Evolutionary conservation across 2,329 filamentous ascomycete genomes (phyloP).

Genomic region (Macroventuria anomochaeta): DNA sequence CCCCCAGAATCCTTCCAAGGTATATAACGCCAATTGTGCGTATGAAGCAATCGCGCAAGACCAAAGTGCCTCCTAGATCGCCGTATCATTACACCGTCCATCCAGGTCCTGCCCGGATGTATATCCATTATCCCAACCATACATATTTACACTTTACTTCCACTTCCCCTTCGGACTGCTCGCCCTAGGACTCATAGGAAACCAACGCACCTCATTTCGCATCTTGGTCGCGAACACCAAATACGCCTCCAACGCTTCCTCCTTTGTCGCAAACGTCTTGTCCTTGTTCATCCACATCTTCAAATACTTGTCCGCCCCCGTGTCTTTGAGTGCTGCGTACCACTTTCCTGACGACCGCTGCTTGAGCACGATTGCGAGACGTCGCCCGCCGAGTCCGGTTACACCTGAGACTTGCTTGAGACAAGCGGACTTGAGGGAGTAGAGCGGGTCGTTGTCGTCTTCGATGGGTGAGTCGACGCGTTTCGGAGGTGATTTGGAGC

Average conservation of each 20-base stretch:
- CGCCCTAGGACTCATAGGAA: constrained; percentile 23
- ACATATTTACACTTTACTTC: background rate
- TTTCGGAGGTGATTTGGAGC: constrained; percentile 11
- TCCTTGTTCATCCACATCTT: constrained; percentile 42
- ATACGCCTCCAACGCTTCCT: constrained; percentile 35
- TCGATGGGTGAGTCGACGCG: constrained; percentile 8
- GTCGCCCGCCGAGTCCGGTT: constrained; percentile 32
- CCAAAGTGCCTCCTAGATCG: background rate
- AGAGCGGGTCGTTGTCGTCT: constrained; percentile 5
- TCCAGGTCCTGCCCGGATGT: background rate
- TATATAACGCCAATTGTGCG: constrained; percentile 12
- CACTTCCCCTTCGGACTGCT: constrained; percentile 10
- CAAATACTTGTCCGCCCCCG: constrained; percentile 35
- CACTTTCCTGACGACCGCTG: constrained; percentile 31
- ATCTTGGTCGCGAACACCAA: constrained; percentile 34
- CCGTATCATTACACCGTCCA: background rate
- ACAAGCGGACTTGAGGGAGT: constrained; percentile 6
- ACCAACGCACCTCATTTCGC: constrained; percentile 31
- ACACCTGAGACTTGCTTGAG: constrained; percentile 24
- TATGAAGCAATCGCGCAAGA: background rate
- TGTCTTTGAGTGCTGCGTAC: constrained; percentile 38
- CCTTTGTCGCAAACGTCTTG: constrained; percentile 30
- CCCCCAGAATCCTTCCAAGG: constrained; percentile 3
- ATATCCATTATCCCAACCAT: background rate
- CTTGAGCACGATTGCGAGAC: constrained; percentile 28